These are phyloP conservation scores for Yarrowia porcina DNA, from an alignment of 805 yeast species.

Conservation along the genomic window DNA sequence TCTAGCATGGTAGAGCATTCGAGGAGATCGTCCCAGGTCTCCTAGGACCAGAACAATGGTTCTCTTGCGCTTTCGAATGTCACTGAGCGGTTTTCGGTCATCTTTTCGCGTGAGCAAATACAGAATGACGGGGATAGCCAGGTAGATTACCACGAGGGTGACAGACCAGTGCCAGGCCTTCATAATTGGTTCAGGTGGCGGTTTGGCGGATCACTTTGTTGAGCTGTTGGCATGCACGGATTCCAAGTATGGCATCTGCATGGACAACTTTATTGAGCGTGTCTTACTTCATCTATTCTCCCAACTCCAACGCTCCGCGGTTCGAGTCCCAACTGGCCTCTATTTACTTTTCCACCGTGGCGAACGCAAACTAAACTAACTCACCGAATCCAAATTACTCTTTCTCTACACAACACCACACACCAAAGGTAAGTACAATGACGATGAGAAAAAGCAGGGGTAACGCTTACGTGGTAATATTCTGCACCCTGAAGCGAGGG, in stretches of 20 bases:
- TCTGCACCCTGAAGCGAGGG: neutral
- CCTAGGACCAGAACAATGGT: slow-evolving; percentile 83
- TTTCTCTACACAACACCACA: slow-evolving; percentile 21
- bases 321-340: neutral
- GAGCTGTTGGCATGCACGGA: slow-evolving; percentile 19
- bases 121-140: slow-evolving; percentile 30
- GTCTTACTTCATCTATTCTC: too few relatives aligned
- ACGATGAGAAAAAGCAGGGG: slow-evolving; percentile 9
- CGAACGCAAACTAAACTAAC: slow-evolving; percentile 19
- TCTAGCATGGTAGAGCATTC: slow-evolving; percentile 86
- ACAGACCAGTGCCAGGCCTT: slow-evolving; percentile 28
- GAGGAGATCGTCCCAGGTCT: slow-evolving; percentile 90
- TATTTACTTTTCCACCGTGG: slow-evolving; percentile 4
- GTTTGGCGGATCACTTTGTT: slow-evolving; percentile 5
- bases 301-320: neutral
- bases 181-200: slow-evolving; percentile 5
- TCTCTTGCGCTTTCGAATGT: slow-evolving; percentile 43
- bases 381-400: slow-evolving; percentile 18
- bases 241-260: slow-evolving; percentile 14
- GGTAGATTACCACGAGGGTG: slow-evolving; percentile 28
- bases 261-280: neutral
- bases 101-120: slow-evolving; percentile 28
- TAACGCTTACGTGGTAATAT: neutral
- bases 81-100: slow-evolving; percentile 11
- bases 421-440: slow-evolving; percentile 17